Evolutionary conservation across 768 basidiomycete genomes (phyloP), one percentile per base, ranked within the genome.

Genomic region (Ramaria rubella): DNA sequence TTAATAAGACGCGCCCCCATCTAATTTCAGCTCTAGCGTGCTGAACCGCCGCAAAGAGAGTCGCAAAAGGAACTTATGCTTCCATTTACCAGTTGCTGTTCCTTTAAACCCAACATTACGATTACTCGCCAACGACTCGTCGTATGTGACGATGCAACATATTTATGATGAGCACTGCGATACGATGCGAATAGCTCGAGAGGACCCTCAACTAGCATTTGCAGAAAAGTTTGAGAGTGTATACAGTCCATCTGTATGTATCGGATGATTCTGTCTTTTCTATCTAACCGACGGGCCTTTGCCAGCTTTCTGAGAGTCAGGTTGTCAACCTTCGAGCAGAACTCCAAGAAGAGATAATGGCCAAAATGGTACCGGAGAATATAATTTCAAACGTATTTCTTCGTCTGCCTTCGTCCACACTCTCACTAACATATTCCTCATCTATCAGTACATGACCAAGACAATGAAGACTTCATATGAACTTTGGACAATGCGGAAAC

Each of bases 401-500:
- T 40, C 31, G 40, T 23, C 42, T 46, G 52, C 26, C 59, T 52
- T 26, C 33, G 42, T 53, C 21, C 46, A 57, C 52, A 4, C 38
- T 42, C 26, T 45, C 43, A 24, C 34, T 17, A 11, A 26, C 33
- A 31, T 9, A 26, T 40, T 31, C 26, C 58, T 12, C 49, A 15
- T 51, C 53, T 42, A 27, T 55, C 55, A 99, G 96, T 98, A 94
- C 68, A 90, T 99, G 88, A 77, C 83, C 38, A 81, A 81, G 31
- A 86, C 87, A 23, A 95, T 97, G 90, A 73, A 78, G 45, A 80
- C 79, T 2, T 83, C 94, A 4, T 81, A 82, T 56, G 90, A 94
- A 63, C 77, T 98, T 3, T 99, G 95, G 95, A 80, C 90, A 58
- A 93, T 98, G 83, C 84, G 96, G 58, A 98, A 96, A 73, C 94